phyloP scores from a whole-genome alignment of 139 green algal species.

The Coccomyxa sp. region DNA sequence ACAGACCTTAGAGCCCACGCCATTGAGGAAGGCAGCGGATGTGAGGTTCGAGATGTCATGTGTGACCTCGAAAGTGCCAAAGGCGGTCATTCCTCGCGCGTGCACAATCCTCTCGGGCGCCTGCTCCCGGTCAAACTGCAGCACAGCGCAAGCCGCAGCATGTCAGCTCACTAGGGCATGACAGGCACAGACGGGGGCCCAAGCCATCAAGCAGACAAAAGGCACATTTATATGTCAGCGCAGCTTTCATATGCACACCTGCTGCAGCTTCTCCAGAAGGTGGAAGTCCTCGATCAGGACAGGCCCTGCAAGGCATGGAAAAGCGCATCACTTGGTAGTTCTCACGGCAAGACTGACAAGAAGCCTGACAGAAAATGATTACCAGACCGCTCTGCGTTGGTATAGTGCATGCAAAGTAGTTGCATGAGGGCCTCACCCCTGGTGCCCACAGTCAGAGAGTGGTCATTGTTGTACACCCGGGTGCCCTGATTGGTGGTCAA shows the following conservation, averaged over 20 bases:
- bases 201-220: too few species aligned
- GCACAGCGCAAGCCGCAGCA: too few species aligned
- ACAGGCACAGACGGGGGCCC: too few species aligned
- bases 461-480: conserved; percentile 9
- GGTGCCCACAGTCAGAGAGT: conserved; percentile 4
- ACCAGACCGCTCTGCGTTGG: neutral
- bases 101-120: conserved; percentile 43
- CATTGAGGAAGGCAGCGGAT: conserved; percentile 49
- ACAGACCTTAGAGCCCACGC: conserved; percentile 31
- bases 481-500: conserved; percentile 14
- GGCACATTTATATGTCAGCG: too few species aligned
- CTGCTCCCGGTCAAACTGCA: conserved; percentile 34
- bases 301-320: conserved; percentile 24
- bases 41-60: conserved; percentile 55
- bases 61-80: conserved; percentile 37
- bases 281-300: conserved; percentile 45
- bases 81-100: conserved; percentile 22
- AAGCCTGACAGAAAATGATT: too few species aligned
- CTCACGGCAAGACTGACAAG: too few species aligned
- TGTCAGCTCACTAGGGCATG: too few species aligned
- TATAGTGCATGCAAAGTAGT: neutral
- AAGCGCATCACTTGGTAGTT: too few species aligned
- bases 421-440: conserved; percentile 6
- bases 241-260: neutral
- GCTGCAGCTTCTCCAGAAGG: conserved; percentile 38